Conservation (phyloP, 2,329 filamentous ascomycete genomes). For the Shiraia sp. region DNA sequence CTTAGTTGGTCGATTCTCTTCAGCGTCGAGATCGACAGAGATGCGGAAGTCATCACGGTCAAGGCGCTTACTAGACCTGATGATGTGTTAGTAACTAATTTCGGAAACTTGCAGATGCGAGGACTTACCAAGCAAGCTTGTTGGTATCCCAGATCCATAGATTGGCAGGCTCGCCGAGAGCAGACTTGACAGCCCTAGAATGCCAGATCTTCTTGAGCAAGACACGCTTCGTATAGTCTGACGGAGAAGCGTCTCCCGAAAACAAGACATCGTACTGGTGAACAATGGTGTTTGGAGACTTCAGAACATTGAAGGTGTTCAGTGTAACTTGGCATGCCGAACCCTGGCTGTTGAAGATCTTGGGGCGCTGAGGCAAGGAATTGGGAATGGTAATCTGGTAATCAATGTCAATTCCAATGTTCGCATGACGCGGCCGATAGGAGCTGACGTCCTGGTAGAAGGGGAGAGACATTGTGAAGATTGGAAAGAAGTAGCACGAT, state of each 20-base stretch:
- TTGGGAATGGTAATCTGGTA: slow-evolving; percentile 28
- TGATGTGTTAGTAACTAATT: slow-evolving; percentile 10
- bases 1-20: slow-evolving; percentile 47
- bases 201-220: slow-evolving; percentile 79
- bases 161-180: slow-evolving; percentile 50
- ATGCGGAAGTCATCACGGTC: slow-evolving; percentile 46
- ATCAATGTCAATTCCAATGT: slow-evolving; percentile 25
- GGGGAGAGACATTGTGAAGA: neutral
- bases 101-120: neutral
- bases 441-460: slow-evolving; percentile 17
- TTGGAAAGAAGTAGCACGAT: slow-evolving; percentile 3
- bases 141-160: slow-evolving; percentile 80
- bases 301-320: slow-evolving; percentile 74
- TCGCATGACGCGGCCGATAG: slow-evolving; percentile 19
- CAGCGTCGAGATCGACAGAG: slow-evolving; percentile 72
- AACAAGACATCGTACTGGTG: slow-evolving; percentile 79
- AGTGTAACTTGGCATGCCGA: slow-evolving; percentile 52
- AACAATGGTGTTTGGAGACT: slow-evolving; percentile 64
- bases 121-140: slow-evolving; percentile 77
- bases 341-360: slow-evolving; percentile 45
- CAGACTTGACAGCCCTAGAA: slow-evolving; percentile 61
- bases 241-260: slow-evolving; percentile 58
- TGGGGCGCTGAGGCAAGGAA: slow-evolving; percentile 41
- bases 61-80: slow-evolving; percentile 32
- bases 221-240: slow-evolving; percentile 60